Conservation (phyloP, 495 filamentous ascomycete genomes). For the Bacidia gigantensis region DNA sequence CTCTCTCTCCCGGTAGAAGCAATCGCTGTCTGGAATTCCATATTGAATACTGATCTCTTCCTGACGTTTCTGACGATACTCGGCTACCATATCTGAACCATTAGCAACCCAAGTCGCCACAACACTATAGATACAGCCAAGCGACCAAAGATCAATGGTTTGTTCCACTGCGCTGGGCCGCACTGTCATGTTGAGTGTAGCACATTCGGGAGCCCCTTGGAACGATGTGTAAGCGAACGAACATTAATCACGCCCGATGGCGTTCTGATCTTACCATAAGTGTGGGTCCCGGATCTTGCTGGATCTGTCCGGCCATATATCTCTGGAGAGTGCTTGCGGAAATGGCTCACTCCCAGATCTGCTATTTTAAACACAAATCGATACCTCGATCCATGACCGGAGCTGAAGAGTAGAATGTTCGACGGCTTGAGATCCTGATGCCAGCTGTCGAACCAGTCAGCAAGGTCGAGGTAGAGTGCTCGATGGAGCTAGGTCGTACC, state of each 20-base stretch:
- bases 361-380: conserved; percentile 28
- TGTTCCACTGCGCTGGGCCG: conserved; percentile 7
- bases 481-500: not conserved
- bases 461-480: too few relatives aligned
- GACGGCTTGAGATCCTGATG: conserved; percentile 29
- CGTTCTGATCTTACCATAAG: conserved; percentile 20
- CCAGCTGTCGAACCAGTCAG: conserved; percentile 10
- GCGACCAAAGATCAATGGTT: conserved; percentile 32
- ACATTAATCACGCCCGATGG: too few relatives aligned
- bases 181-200: not conserved
- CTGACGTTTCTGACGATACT: conserved; percentile 24
- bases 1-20: conserved; percentile 30
- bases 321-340: conserved; percentile 10
- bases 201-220: not conserved
- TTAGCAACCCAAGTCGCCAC: conserved; percentile 28
- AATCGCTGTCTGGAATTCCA: conserved; percentile 19
- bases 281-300: conserved; percentile 20
- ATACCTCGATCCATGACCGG: conserved; percentile 13
- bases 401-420: conserved; percentile 26
- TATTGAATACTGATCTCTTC: conserved; percentile 16
- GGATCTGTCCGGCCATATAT: conserved; percentile 13
- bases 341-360: conserved; percentile 26
- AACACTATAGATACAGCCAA: conserved; percentile 33
- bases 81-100: conserved; percentile 20
- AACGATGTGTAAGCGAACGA: not conserved